These are phyloP conservation scores for Nidula microcarpa DNA, from an alignment of 768 basidiomycete species.

Conservation along the genomic window DNA sequence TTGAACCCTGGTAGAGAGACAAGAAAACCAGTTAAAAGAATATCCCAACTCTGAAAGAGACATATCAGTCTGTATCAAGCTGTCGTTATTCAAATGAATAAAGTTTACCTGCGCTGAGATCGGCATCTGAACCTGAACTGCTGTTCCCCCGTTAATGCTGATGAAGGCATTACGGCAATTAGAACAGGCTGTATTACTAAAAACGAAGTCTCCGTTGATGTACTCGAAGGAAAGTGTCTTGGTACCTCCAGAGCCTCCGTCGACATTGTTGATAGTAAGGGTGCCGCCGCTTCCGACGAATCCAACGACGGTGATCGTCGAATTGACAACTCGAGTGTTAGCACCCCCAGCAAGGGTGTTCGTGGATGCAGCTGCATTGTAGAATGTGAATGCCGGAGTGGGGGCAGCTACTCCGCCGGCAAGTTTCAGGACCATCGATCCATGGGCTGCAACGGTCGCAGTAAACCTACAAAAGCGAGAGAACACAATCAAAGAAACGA, in stretches of 20 bases:
- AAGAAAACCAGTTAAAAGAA: conserved; percentile 34
- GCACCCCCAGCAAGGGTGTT: conserved; percentile 36
- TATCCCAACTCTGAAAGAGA: conserved; percentile 39
- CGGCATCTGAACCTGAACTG: conserved; percentile 42
- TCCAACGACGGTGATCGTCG: conserved; percentile 33
- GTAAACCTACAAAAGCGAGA: conserved; percentile 24
- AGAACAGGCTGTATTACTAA: conserved; percentile 41
- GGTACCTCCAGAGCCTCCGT: conserved; percentile 39
- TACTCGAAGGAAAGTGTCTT: conserved; percentile 43
- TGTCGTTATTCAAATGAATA: background rate
- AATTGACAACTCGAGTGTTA: conserved; percentile 27
- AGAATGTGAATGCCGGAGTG: conserved; percentile 28
- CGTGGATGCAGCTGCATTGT: conserved; percentile 26
- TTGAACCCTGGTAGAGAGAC: conserved; percentile 39
- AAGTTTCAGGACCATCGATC: conserved; percentile 33
- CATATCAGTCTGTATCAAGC: background rate
- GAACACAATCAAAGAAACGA: background rate
- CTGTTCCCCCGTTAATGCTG: conserved; percentile 40
- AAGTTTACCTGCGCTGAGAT: conserved; percentile 40
- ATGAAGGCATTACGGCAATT: conserved; percentile 46
- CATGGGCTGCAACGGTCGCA: conserved; percentile 27
- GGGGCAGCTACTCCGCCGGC: conserved; percentile 18
- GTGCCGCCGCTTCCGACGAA: conserved; percentile 40
- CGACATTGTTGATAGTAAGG: conserved; percentile 36
- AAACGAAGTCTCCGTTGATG: conserved; percentile 42